Evolutionary conservation across 768 basidiomycete genomes (phyloP), one percentile per base, ranked within the genome.

Genomic region (Boletus speciosus): DNA sequence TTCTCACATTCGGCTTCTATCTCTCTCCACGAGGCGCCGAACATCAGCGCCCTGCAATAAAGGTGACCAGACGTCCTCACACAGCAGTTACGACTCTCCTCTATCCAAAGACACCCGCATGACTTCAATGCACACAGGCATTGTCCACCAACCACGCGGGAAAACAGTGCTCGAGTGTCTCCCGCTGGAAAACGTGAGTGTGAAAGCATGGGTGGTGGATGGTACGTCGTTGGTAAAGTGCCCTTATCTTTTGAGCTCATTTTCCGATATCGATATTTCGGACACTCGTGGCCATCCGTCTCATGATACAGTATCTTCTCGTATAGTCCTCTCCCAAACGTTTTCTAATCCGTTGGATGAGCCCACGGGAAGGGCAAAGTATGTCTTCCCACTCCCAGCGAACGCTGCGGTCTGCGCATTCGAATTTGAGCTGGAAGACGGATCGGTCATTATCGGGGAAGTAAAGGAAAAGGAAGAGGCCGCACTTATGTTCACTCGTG

Each of bases 311-410:
- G 79, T 76, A 0, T 75, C 79, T 16, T 77, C 78, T 1, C 70
- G 72, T 16, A 70, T 80, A 1, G 67, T 73, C 2, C 58, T 81
- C 37, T 55, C 57, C 1, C 80, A 81, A 49, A 65, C 63, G 0
- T 81, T 74, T 62, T 62, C 48, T 15, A 81, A 81, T 54, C 57
- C 70, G 0, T 68, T 69, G 4, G 62, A 66, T 10, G 56, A 54
- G 35, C 61, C 73, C 1, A 82, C 81, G 0, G 63, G 66, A 38
- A 70, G 76, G 43, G 80, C 78, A 27, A 74, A 79, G 32, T 86
- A 84, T 63, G 71, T 76, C 37, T 85, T 86, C 57, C 83, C 84
- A 9, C 74, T 85, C 6, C 85, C 84, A 0, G 78, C 76, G 1
- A 72, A 70, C 31, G 79, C 78, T 0, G 82, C 81, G 0, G 73